phyloP scores from a whole-genome alignment of 768 basidiomycete species.

The Trametes gibbosa region DNA sequence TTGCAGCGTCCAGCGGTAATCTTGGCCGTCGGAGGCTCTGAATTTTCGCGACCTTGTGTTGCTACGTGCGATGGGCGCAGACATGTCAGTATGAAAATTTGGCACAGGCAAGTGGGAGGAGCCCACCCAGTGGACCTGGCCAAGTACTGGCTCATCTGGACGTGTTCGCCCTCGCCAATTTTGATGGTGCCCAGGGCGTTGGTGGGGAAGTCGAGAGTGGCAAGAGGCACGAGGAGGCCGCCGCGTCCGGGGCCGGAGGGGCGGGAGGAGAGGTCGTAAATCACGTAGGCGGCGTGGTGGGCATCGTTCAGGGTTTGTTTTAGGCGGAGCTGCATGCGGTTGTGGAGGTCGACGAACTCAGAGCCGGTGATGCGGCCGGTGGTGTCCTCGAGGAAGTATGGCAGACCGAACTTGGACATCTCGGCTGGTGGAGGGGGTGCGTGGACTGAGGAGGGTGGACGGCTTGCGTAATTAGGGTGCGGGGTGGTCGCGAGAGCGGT shows the following conservation, averaged over 20 bases:
- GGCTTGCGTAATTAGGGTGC: background rate
- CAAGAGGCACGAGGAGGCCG: slow-evolving; percentile 34
- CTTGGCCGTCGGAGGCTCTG: slow-evolving; percentile 54
- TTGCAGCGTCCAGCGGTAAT: slow-evolving; percentile 59
- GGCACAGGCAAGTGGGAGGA: background rate
- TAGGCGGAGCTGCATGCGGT: slow-evolving; percentile 51
- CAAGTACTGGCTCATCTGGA: slow-evolving; percentile 56
- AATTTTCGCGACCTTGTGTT: slow-evolving; percentile 53
- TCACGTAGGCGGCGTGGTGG: slow-evolving; percentile 47
- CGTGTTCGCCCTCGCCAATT: slow-evolving; percentile 35
- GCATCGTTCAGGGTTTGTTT: slow-evolving; percentile 45
- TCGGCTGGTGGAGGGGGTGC: background rate
- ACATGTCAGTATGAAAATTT: slow-evolving; percentile 1
- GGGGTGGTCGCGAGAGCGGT: background rate
- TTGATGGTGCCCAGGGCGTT: slow-evolving; percentile 52
- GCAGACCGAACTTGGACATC: slow-evolving; percentile 47
- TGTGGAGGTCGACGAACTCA: slow-evolving; percentile 62
- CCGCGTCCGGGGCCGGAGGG: slow-evolving; percentile 25
- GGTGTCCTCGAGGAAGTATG: slow-evolving; percentile 64
- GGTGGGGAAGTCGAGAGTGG: slow-evolving; percentile 47
- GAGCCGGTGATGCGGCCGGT: slow-evolving; percentile 52
- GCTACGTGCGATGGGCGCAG: background rate
- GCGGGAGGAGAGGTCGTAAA: slow-evolving; percentile 41
- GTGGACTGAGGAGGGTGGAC: background rate
- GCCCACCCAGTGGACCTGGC: slow-evolving; percentile 40